phyloP scores from a whole-genome alignment of 192 early-diverging fungal species.

The Rhizophagus prolifer region DNA sequence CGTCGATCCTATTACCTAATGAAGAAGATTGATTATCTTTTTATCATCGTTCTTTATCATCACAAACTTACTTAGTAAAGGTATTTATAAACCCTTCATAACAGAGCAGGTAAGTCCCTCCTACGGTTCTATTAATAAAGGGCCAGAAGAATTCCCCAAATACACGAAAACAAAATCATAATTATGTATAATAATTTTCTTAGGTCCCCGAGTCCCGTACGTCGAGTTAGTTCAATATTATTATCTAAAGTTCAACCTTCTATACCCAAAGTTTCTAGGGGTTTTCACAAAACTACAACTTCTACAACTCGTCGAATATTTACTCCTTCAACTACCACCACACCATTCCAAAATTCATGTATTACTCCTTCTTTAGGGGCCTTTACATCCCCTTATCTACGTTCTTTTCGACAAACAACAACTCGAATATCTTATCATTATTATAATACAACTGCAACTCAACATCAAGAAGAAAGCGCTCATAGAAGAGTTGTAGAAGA shows the following conservation, averaged over 20 bases:
- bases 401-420: neutral
- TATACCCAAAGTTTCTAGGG: neutral
- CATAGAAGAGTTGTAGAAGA: slow-evolving; percentile 30
- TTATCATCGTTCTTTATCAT: too few relatives aligned
- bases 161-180: neutral
- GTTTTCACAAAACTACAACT: neutral
- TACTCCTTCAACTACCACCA: neutral
- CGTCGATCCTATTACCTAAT: neutral
- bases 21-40: neutral
- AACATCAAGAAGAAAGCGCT: neutral
- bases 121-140: too few relatives aligned
- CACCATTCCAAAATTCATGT: neutral
- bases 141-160: too few relatives aligned
- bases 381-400: neutral
- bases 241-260: neutral
- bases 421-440: slow-evolving; percentile 22
- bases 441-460: neutral
- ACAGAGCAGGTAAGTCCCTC: too few relatives aligned
- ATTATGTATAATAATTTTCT: slow-evolving; percentile 17
- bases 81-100: neutral
- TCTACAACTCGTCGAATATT: slow-evolving; percentile 6
- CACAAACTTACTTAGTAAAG: neutral
- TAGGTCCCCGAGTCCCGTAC: slow-evolving; percentile 5
- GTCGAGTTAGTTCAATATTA: neutral
- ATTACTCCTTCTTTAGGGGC: neutral